Evolutionary conservation across 148 eudicot species (phyloP), one percentile per base, ranked within the genome.

Genomic region (Amaranthus cruentus): DNA sequence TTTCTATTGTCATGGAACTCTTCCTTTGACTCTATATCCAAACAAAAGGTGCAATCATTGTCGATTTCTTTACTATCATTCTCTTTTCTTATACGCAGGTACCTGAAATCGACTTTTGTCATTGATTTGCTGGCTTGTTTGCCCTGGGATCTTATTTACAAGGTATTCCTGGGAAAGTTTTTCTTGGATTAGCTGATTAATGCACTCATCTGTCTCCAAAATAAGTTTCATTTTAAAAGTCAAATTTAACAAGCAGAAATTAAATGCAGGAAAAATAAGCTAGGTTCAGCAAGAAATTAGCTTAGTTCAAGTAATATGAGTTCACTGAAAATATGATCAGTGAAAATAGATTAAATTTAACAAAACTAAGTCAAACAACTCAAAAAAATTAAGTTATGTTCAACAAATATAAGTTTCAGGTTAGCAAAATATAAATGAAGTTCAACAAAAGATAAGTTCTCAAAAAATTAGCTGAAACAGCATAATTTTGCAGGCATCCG

Each of bases 131-230:
- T 95, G 43, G 91, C 87, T 38, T 92, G 97, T 70, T 70, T 95
- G 85, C 99, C 99, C 56, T 92, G 97, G 99, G 99, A 95, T 80
- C 68, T 85, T 70, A 84, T 95, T 72, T 95, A 81, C 78, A 90
- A 88, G 97, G 99, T 95, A 78, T 73, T 60, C 67, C 46, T 47
- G n/a, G 6, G 6, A 12, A 54, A 55, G 15, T 48, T n/a, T 47
- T 53, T 77, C 51, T 28, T 6, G 5, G 4, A 14, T 42, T 10
- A 46, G 4, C 21, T 47, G 14, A 2, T 28, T 28, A 28, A 28
- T 28, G 38, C 38, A 28, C 38, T 28, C 38, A 28, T 28, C 38
- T 28, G 38, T 28, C 38, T 28, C 2, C 38, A 28, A 28, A 28
- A 28, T 28, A 28, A 28, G 38, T 28, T 28, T 18, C 18, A 18